Evolutionary conservation across 1,139 yeast genomes (phyloP).

Genomic region (Yamadazyma pseudoaaseri): DNA sequence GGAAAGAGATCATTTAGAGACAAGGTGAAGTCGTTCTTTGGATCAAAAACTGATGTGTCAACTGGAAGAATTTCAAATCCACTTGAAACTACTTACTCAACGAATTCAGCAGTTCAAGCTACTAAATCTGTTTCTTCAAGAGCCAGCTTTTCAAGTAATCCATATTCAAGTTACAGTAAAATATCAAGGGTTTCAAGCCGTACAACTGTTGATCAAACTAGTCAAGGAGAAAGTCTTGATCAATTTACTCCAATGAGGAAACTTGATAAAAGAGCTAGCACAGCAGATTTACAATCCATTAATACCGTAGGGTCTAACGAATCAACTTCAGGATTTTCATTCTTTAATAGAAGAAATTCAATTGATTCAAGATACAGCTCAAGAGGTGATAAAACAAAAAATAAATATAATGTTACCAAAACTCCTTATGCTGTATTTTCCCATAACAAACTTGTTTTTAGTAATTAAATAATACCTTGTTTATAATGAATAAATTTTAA

Average conservation of each 20-base stretch:
- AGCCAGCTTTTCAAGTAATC: slow-evolving; percentile 7
- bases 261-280: slow-evolving; percentile 12
- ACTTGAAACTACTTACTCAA: slow-evolving; percentile 15
- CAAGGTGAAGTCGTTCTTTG: slow-evolving; percentile 27
- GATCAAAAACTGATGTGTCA: slow-evolving; percentile 6
- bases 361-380: slow-evolving; percentile 18
- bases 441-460: slow-evolving; percentile 20
- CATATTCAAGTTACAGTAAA: slow-evolving; percentile 6
- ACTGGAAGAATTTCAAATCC: slow-evolving; percentile 13
- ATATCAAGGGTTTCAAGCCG: slow-evolving; percentile 7
- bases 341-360: slow-evolving; percentile 23
- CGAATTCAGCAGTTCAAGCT: slow-evolving; percentile 10
- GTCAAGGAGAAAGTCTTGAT: slow-evolving; percentile 10
- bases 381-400: slow-evolving; percentile 19
- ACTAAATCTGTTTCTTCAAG: background rate
- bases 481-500: slow-evolving; percentile 1
- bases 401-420: slow-evolving; percentile 31
- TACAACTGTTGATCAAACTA: slow-evolving; percentile 15
- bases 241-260: slow-evolving; percentile 7
- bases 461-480: slow-evolving; percentile 10
- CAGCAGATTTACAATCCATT: slow-evolving; percentile 28
- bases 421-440: slow-evolving; percentile 31
- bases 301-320: slow-evolving; percentile 25
- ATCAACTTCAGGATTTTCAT: slow-evolving; percentile 37
- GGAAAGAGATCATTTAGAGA: slow-evolving; percentile 26